These are phyloP conservation scores for Tagetes patula DNA, from an alignment of 129 eudicot genomes.

Conservation along the genomic window DNA sequence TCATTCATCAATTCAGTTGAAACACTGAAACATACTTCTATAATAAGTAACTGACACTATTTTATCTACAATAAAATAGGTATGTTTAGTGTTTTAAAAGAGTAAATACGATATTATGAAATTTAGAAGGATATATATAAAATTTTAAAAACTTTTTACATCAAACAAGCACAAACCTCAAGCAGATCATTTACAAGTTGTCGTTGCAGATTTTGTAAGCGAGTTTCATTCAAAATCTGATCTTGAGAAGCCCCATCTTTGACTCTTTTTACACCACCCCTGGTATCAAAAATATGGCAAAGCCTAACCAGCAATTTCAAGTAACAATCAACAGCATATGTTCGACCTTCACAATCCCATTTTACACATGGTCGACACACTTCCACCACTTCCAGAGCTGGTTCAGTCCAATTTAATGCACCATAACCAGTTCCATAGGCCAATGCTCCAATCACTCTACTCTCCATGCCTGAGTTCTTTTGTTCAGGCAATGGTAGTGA, in stretches of 20 bases:
- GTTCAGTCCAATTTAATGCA: conserved; percentile 97
- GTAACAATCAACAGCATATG: conserved; percentile 98
- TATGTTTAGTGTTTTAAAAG: neutral
- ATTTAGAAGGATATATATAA: neutral
- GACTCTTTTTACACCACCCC: conserved; percentile 95
- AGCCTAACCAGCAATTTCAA: conserved; percentile 90
- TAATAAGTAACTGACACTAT: neutral
- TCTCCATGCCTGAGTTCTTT: conserved; percentile 88
- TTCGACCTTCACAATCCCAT: conserved; percentile 98
- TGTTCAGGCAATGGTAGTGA: conserved; percentile 95
- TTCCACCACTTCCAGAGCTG: conserved; percentile 97
- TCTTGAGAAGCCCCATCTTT: conserved; percentile 99
- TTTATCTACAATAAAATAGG: neutral
- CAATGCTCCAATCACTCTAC: conserved; percentile 98
- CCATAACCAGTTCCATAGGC: conserved; percentile 99
- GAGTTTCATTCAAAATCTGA: conserved; percentile 92
- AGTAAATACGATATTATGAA: neutral
- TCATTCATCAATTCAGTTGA: neutral
- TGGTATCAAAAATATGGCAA: conserved; percentile 94
- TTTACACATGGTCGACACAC: conserved; percentile 96
- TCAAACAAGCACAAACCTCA: conserved; percentile 58
- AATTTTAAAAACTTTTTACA: neutral
- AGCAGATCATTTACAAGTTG: conserved; percentile 84
- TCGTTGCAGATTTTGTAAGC: conserved; percentile 85
- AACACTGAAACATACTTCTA: neutral